phyloP scores from a whole-genome alignment of 1,284 basidiomycete genomes.

The Albatrellus sp. region DNA sequence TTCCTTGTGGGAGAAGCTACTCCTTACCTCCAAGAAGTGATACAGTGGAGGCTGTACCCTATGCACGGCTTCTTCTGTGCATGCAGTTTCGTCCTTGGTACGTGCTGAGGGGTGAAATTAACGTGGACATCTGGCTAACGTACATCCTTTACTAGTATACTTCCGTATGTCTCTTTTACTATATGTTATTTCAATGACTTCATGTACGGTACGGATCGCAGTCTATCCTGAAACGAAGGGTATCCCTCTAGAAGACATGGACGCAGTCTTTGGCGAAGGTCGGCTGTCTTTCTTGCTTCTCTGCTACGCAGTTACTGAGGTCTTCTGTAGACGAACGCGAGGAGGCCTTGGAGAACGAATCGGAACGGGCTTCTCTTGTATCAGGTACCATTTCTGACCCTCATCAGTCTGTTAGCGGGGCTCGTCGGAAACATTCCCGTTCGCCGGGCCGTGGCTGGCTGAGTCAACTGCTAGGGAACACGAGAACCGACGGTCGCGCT shows the following conservation, averaged over 20 bases:
- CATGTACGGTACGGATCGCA: constrained; percentile 18
- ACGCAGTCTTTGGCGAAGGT: constrained; percentile 75
- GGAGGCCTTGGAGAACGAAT: constrained; percentile 60
- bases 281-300: constrained; percentile 4
- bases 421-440: constrained; percentile 12
- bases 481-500: constrained; percentile 20
- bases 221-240: constrained; percentile 79
- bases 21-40: constrained; percentile 80
- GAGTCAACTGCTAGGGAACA: constrained; percentile 36
- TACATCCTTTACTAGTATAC: constrained; percentile 36
- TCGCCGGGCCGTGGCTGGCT: constrained; percentile 30
- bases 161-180: constrained; percentile 39
- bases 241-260: constrained; percentile 74
- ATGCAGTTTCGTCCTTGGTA: constrained; percentile 74
- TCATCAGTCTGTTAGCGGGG: constrained; percentile 20
- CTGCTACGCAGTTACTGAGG: neutral
- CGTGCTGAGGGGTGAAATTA: constrained; percentile 13
- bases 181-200: constrained; percentile 4
- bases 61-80: constrained; percentile 95
- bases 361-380: constrained; percentile 52
- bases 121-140: neutral
- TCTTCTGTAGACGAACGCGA: constrained; percentile 36
- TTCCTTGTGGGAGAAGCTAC: constrained; percentile 86
- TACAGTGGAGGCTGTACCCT: constrained; percentile 88
- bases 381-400: constrained; percentile 23